Evolutionary conservation across 192 early-diverging fungal species (phyloP).

Genomic region (Umbelopsis vinacea): DNA sequence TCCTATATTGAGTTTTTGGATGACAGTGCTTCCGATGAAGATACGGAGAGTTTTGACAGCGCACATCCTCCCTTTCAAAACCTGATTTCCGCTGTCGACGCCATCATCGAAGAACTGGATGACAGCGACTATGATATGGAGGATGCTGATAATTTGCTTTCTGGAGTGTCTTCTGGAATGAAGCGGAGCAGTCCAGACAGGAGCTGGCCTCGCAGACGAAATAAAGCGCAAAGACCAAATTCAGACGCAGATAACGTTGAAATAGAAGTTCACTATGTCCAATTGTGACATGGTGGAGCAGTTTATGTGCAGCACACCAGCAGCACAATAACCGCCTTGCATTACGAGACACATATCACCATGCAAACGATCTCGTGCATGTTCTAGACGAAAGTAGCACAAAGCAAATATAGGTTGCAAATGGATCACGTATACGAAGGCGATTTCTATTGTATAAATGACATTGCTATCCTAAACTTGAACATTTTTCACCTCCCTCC

Average conservation of each 20-base stretch:
- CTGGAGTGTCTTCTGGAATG: not conserved
- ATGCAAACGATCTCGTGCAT: no score
- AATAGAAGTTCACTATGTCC: constrained; percentile 15
- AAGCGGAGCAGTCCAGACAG: not conserved
- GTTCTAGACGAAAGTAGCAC: no score
- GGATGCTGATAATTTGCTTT: not conserved
- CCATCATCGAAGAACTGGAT: constrained; percentile 2
- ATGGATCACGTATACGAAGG: no score
- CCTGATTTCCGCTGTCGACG: not conserved
- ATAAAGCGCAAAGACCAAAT: constrained; percentile 4
- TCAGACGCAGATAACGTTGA: not conserved
- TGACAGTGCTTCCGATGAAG: not conserved
- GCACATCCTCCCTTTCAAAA: not conserved
- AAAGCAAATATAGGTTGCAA: no score
- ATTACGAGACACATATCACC: no score
- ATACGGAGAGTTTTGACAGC: not conserved
- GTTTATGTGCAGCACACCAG: not conserved
- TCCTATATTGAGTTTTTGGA: constrained; percentile 6
- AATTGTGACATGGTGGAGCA: not conserved
- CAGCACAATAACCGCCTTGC: not conserved
- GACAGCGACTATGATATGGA: constrained; percentile 19
- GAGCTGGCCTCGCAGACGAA: not conserved
- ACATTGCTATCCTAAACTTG: not conserved
- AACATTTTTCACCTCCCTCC: not conserved
- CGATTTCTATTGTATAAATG: no score